Conservation (phyloP, 805 yeast species). For the Brettanomyces anomalus region DNA sequence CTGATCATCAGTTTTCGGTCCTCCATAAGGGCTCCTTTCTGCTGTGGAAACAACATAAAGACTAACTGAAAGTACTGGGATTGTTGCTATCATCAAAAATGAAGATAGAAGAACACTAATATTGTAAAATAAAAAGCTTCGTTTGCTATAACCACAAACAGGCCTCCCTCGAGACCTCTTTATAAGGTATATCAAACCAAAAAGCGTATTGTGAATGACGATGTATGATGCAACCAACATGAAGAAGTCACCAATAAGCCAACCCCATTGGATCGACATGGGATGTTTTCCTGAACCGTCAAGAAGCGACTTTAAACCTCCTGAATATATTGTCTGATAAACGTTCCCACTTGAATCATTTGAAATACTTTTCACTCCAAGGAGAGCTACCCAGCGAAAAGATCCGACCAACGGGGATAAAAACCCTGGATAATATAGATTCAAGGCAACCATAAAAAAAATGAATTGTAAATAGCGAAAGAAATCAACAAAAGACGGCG, state of each 20-base stretch:
- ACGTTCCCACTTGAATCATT: slow-evolving; percentile 25
- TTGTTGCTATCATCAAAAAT: slow-evolving; percentile 28
- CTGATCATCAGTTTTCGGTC: slow-evolving; percentile 4
- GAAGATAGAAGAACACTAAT: slow-evolving; percentile 16
- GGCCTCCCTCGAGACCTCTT: not conserved
- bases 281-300: slow-evolving; percentile 15
- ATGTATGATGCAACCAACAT: slow-evolving; percentile 19
- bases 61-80: slow-evolving; percentile 36
- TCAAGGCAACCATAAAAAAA: slow-evolving; percentile 45
- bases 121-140: not conserved
- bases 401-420: slow-evolving; percentile 45
- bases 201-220: slow-evolving; percentile 7
- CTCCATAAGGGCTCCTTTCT: slow-evolving; percentile 13
- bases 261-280: slow-evolving; percentile 27
- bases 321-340: slow-evolving; percentile 31
- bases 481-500: slow-evolving; percentile 42
- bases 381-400: slow-evolving; percentile 48
- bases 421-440: slow-evolving; percentile 53
- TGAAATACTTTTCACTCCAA: slow-evolving; percentile 14
- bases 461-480: slow-evolving; percentile 51
- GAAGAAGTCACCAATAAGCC: slow-evolving; percentile 30
- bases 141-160: not conserved
- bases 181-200: not conserved
- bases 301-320: slow-evolving; percentile 33
- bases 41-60: slow-evolving; percentile 14